Base-by-base conservation (phyloP, 2,329 filamentous ascomycete species). In the Aspergillus spinulosporus region DNA sequence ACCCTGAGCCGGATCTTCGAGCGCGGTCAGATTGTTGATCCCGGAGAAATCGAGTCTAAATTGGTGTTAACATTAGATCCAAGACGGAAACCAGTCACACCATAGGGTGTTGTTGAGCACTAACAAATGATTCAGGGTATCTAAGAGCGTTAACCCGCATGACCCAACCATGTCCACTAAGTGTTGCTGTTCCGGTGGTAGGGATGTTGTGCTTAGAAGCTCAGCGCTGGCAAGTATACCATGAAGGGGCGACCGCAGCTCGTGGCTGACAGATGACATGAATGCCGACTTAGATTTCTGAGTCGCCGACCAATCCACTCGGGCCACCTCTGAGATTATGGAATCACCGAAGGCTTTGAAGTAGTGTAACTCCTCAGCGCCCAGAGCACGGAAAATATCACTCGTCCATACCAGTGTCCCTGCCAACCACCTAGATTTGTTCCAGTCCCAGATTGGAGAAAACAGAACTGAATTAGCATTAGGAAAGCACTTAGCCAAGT, bases 251-350 rank as follows among this genome's bases (percentile, higher is more conserved):
- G 63, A 74, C 12, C 78, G 68, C 5, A 82, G 63, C 60, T 82
- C 80, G 54, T 82, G 80, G 31, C 74, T 78, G 28, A 82, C 80
- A 2, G 74, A 78, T 1, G 77, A 76, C 31, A 83, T 76, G 49
- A 83, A 82, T 9, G 80, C 78, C 1, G 73, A 74, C 58, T 83
- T 83, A 26, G 78, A 74, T 28, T 74, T 72, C 51, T 81, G 76
- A 2, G 66, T 65, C 1, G 66, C 62, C 5, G 66, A 61, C 31
- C 68, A 66, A 34, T 73, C 68, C 14, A 72, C 62, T 8, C 71
- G 68, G 32, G 68, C 66, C n/a, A 71, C 66, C 50, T 74, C 72
- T 3, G 68, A 68, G 61, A 74, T 72, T 12, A 74, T 66, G 3
- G 67, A 68, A 15, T 71, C 68, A 11, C 66, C 68, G 53, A 74